Conservation (phyloP, 208 protist genomes). For the Lotmaria passim region DNA sequence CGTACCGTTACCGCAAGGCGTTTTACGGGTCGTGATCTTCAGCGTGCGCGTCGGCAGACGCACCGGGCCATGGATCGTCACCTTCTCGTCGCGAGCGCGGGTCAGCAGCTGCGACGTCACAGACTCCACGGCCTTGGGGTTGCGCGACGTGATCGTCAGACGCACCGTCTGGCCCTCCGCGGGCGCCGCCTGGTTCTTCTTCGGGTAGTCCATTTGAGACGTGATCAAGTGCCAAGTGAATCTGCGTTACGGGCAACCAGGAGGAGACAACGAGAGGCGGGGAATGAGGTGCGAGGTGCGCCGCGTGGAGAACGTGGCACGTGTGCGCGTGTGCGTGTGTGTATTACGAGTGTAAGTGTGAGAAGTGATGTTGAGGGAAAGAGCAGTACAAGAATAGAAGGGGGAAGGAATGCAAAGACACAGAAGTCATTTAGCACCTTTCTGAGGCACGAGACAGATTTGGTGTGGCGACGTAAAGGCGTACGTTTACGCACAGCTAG, state of each 20-base stretch:
- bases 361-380: no score
- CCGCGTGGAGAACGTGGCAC: no score
- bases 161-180: conserved; percentile 92
- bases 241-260: conserved; percentile 17
- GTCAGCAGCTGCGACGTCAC: conserved; percentile 95
- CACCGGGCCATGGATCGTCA: conserved; percentile 97
- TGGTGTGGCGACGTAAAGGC: no score
- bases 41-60: conserved; percentile 98
- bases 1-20: conserved; percentile 99
- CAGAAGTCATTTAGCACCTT: no score
- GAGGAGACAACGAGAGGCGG: not conserved
- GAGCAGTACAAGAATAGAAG: no score
- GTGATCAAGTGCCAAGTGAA: conserved; percentile 69
- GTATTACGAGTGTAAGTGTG: no score
- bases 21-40: conserved; percentile 98
- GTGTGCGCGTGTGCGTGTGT: no score
- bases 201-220: conserved; percentile 81
- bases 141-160: conserved; percentile 97
- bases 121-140: conserved; percentile 98
- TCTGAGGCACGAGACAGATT: no score
- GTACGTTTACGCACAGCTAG: no score
- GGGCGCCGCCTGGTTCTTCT: conserved; percentile 67
- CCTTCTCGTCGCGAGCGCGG: conserved; percentile 95
- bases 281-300: not conserved
- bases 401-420: no score